Base-by-base conservation (phyloP, 1,284 basidiomycete species). In the Apiotrichum mycotoxinovorans region DNA sequence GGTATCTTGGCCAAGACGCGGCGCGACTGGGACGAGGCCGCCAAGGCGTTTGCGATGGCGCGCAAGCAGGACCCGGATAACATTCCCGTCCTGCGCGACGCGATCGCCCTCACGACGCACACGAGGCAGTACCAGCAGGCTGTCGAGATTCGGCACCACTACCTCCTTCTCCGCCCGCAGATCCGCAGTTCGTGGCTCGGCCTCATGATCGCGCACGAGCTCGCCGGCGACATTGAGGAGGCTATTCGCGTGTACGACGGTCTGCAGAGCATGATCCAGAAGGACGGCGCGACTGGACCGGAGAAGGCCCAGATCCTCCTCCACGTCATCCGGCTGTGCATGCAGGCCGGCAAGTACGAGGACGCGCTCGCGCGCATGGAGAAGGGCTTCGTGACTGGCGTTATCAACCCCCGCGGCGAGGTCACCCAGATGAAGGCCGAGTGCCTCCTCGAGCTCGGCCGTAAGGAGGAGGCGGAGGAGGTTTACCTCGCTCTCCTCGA, bases 21-120 rank as follows among this genome's bases (percentile, higher is more conserved):
- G 61, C 80, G 79, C 61, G 80, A 82, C 66, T 83, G 79, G 69
- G 73, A 75, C 33, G 80, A 82, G 67, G 81, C 82, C 26, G 71
- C 78, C 65, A 76, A 80, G 64, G 81, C 81, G 59, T 83, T 83
- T 64, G 71, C 71, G 12, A 79, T 80, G 72, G 96, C 91, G 4
- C 79, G 94, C 61, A 83, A 84, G 63, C 91, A 90, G 69, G 95
- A 98, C 80, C 88, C 88, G 90, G 91, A 95, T 69, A 98, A 98
- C 73, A 79, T 95, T 68, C 97, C 95, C 73, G 86, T 99, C 58
- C 78, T 98, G 23, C 86, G 91, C 51, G 96, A 98, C 74, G 85
- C 91, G 0, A 91, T 93, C 5, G 86, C 90, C 52, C 82, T 99
- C 33, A 88, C 94, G 69, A 87, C 91, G 0, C 93, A 98, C 68